These are phyloP conservation scores for Biscogniauxia marginata DNA, from an alignment of 2,329 filamentous ascomycete species.

Conservation along the genomic window DNA sequence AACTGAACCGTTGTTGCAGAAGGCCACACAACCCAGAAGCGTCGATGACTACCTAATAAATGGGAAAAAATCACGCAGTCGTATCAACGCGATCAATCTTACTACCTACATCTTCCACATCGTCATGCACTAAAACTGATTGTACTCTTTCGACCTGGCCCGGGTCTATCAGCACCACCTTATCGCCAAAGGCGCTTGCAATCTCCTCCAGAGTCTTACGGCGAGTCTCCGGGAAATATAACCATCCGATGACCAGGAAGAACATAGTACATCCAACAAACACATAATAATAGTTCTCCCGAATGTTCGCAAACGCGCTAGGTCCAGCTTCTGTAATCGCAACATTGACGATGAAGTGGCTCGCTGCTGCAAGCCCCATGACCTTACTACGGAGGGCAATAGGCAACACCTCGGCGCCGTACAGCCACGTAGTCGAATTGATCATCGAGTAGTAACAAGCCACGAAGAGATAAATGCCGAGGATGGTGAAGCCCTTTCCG, in stretches of 20 bases:
- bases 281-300: slow-evolving; percentile 61
- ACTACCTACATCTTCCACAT: slow-evolving; percentile 14
- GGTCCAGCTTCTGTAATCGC: slow-evolving; percentile 54
- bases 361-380: slow-evolving; percentile 53
- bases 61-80: not conserved
- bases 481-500: slow-evolving; percentile 58
- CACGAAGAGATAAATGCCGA: slow-evolving; percentile 58
- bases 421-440: slow-evolving; percentile 54
- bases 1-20: too few relatives aligned
- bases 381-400: slow-evolving; percentile 52
- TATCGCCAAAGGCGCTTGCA: slow-evolving; percentile 25
- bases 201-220: slow-evolving; percentile 28
- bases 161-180: slow-evolving; percentile 21
- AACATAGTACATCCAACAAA: slow-evolving; percentile 53
- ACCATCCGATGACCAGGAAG: slow-evolving; percentile 51
- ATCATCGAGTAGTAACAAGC: slow-evolving; percentile 53
- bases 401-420: slow-evolving; percentile 55
- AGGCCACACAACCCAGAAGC: too few relatives aligned
- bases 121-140: slow-evolving; percentile 1
- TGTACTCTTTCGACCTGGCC: slow-evolving; percentile 10
- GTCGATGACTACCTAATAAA: too few relatives aligned
- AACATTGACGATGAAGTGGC: slow-evolving; percentile 56
- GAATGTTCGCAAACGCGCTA: slow-evolving; percentile 54
- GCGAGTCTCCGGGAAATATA: slow-evolving; percentile 49
- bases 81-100: not conserved